Conservation (phyloP, 2,329 filamentous ascomycete genomes). For the Colletotrichum noveboracense region DNA sequence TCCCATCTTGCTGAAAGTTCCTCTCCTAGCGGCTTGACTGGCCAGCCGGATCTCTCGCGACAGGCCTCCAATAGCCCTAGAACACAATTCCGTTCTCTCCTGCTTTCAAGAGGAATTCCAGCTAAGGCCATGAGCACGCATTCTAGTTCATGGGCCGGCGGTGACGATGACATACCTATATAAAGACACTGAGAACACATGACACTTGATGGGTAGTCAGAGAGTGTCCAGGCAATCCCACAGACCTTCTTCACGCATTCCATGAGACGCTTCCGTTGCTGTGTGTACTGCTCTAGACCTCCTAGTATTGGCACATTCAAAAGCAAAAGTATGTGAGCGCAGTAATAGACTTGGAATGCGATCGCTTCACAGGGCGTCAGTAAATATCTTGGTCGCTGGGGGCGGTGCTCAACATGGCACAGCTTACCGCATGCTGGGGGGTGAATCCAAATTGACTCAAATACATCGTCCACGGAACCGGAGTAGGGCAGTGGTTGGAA, state of each 20-base stretch:
- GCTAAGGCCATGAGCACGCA: neutral
- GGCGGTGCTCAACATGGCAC: neutral
- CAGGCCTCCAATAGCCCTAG: neutral
- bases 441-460: conserved; percentile 24
- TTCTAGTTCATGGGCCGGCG: too few relatives aligned
- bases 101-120: conserved; percentile 3
- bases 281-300: conserved; percentile 20
- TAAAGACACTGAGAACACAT: conserved; percentile 28
- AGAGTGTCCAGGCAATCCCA: conserved; percentile 26
- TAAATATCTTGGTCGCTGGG: too few relatives aligned
- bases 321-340: conserved; percentile 23
- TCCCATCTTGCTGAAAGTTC: conserved; percentile 6
- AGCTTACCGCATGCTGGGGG: conserved; percentile 23
- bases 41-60: conserved; percentile 7
- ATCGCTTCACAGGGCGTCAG: conserved; percentile 2
- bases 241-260: conserved; percentile 25
- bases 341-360: conserved; percentile 24
- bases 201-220: conserved; percentile 26
- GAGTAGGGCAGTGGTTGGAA: conserved; percentile 44
- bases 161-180: conserved; percentile 15
- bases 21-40: conserved; percentile 2
- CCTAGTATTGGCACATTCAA: conserved; percentile 22
- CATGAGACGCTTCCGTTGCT: conserved; percentile 24
- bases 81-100: neutral
- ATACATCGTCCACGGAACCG: conserved; percentile 2